These are phyloP conservation scores for Lentinus tigrinus DNA, from an alignment of 768 basidiomycete genomes.

Conservation along the genomic window DNA sequence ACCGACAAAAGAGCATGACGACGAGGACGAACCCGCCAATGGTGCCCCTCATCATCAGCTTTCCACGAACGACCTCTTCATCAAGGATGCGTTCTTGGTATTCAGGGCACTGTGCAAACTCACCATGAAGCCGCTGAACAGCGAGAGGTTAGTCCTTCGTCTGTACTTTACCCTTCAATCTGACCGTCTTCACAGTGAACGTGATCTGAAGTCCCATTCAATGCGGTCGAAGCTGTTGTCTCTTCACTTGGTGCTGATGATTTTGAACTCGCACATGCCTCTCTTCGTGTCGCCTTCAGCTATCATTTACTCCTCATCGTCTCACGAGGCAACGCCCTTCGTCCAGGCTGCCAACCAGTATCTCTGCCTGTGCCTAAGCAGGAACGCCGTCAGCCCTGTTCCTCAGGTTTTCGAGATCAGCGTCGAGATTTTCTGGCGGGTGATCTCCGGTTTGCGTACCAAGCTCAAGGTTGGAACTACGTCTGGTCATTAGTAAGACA, in stretches of 20 bases:
- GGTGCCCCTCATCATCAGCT: conserved; percentile 40
- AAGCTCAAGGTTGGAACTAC: conserved; percentile 79
- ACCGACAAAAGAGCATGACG: conserved; percentile 1
- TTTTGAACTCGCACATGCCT: conserved; percentile 88
- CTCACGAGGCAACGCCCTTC: conserved; percentile 85
- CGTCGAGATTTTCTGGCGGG: conserved; percentile 98
- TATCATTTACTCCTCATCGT: conserved; percentile 90
- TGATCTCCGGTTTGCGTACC: conserved; percentile 89
- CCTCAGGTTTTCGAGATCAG: conserved; percentile 97
- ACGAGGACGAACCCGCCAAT: conserved; percentile 20
- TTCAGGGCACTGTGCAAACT: conserved; percentile 96
- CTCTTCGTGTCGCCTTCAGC: conserved; percentile 85
- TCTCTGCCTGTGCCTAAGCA: conserved; percentile 86
- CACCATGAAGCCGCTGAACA: conserved; percentile 95
- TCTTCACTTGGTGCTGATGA: conserved; percentile 88
- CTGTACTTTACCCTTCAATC: not conserved
- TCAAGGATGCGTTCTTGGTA: conserved; percentile 98
- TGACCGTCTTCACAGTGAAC: conserved; percentile 58
- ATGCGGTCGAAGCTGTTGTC: conserved; percentile 97
- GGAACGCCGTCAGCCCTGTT: conserved; percentile 94
- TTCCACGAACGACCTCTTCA: conserved; percentile 82
- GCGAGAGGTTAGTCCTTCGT: conserved; percentile 68
- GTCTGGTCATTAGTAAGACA: not conserved
- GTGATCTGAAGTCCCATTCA: conserved; percentile 93
- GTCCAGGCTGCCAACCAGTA: conserved; percentile 95